These are phyloP conservation scores for Vanrija humicola DNA, from an alignment of 1,284 basidiomycete genomes.

Conservation along the genomic window DNA sequence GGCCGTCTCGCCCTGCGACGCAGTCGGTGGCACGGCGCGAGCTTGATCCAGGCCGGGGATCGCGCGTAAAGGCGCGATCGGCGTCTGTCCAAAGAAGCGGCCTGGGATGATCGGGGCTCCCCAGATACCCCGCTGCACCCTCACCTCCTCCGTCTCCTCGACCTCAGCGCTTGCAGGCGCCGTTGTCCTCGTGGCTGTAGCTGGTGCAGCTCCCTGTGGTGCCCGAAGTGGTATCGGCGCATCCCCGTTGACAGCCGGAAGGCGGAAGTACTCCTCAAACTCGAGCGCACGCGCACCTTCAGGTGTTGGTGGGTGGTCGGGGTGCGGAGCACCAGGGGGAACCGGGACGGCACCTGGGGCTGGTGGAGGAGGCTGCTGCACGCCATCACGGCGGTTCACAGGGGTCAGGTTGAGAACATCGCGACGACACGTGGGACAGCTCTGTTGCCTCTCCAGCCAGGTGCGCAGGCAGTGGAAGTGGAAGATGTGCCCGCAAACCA, in stretches of 20 bases:
- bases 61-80: constrained; percentile 30
- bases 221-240: constrained; percentile 15
- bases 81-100: constrained; percentile 30
- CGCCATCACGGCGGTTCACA: constrained; percentile 8
- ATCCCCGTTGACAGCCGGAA: constrained; percentile 21
- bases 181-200: neutral
- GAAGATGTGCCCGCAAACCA: constrained; percentile 95
- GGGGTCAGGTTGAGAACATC: constrained; percentile 65
- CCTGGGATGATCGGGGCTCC: constrained; percentile 41
- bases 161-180: neutral
- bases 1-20: no score
- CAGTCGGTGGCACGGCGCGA: neutral
- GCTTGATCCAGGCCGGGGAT: neutral
- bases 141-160: constrained; percentile 15
- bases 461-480: constrained; percentile 95
- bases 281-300: constrained; percentile 21
- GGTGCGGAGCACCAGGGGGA: constrained; percentile 47
- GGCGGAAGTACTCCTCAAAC: constrained; percentile 39
- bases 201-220: neutral
- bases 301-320: neutral
- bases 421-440: constrained; percentile 90
- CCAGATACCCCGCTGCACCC: constrained; percentile 41
- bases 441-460: constrained; percentile 92
- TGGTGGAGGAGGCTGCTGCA: neutral
- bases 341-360: constrained; percentile 57